Evolutionary conservation across 306 rosid species (phyloP).

Genomic region (Aeschynomene evenia): DNA sequence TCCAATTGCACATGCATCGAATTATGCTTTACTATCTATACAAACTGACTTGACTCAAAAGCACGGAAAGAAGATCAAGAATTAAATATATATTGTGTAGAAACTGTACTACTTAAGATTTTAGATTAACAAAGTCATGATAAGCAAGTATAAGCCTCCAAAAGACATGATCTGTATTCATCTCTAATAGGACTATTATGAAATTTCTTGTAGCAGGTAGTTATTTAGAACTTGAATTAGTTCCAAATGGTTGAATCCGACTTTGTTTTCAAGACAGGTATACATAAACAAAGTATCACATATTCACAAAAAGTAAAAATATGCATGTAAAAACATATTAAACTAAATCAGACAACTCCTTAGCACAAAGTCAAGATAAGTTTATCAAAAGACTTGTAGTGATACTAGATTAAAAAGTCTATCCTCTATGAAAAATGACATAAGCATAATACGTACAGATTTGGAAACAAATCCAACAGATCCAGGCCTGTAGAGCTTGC

Average conservation of each 20-base stretch:
- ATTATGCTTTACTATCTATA: neutral
- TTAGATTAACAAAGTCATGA: constrained; percentile 19
- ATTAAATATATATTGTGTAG: neutral
- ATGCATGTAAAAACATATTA: constrained; percentile 6
- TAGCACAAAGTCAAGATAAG: constrained; percentile 1
- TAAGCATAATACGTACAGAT: constrained; percentile 63
- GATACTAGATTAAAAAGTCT: neutral
- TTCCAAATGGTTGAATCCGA: neutral
- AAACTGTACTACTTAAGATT: neutral
- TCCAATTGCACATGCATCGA: neutral
- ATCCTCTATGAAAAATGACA: constrained; percentile 24
- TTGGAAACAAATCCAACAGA: constrained; percentile 99
- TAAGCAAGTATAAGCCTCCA: constrained; percentile 9
- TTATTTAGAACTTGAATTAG: constrained; percentile 17
- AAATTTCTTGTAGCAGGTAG: constrained; percentile 5
- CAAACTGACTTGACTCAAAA: constrained; percentile 4
- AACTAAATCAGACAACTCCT: constrained; percentile 2
- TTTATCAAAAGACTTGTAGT: constrained; percentile 7
- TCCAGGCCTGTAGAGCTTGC: constrained; percentile 99
- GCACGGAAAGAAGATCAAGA: neutral
- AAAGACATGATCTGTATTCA: neutral
- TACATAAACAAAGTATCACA: constrained; percentile 24
- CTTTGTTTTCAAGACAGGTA: constrained; percentile 7
- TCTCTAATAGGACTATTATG: constrained; percentile 6
- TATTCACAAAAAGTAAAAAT: constrained; percentile 5